A percentile compares a stretch with the other conserved stretches of the same genome.
Evolutionary conservation across 1,284 basidiomycete genomes (phyloP).

Genomic region (Hymenochaete sp.): DNA sequence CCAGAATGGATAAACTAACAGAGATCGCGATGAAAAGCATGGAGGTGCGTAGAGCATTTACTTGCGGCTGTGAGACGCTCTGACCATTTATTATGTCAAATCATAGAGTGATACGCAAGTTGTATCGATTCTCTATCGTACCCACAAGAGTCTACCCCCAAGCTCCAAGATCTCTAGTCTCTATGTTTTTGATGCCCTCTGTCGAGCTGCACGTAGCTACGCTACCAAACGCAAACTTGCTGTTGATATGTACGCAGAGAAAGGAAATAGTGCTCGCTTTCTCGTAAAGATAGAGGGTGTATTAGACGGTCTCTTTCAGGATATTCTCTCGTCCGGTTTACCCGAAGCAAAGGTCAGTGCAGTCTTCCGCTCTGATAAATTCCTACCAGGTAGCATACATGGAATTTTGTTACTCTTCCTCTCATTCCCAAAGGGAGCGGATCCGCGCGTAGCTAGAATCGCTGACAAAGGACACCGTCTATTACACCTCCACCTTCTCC

Average conservation of each 20-base stretch:
- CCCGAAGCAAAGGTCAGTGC: constrained; percentile 77
- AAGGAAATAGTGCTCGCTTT: constrained; percentile 74
- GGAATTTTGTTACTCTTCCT: no score
- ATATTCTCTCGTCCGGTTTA: constrained; percentile 57
- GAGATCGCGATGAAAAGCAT: constrained; percentile 67
- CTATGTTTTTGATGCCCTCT: constrained; percentile 85
- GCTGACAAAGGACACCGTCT: no score
- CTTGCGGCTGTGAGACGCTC: neutral
- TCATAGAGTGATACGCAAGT: constrained; percentile 72
- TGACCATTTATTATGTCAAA: neutral
- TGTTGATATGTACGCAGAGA: constrained; percentile 44
- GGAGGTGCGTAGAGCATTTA: constrained; percentile 41
- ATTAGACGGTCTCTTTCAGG: constrained; percentile 74
- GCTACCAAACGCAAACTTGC: constrained; percentile 56
- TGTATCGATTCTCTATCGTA: constrained; percentile 76
- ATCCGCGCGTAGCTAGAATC: no score
- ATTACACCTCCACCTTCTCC: no score
- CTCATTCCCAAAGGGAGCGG: no score
- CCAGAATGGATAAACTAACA: constrained; percentile 70
- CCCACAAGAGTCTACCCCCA: constrained; percentile 66
- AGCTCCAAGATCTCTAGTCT: constrained; percentile 72
- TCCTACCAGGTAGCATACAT: neutral
- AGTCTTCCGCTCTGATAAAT: neutral
- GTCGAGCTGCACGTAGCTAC: constrained; percentile 68
- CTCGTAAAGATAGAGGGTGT: constrained; percentile 80